A percentile compares a stretch with the other conserved stretches of the same genome.
These are phyloP conservation scores for Magnaporthales sp. DNA, from an alignment of 2,329 filamentous ascomycete species.

Conservation along the genomic window DNA sequence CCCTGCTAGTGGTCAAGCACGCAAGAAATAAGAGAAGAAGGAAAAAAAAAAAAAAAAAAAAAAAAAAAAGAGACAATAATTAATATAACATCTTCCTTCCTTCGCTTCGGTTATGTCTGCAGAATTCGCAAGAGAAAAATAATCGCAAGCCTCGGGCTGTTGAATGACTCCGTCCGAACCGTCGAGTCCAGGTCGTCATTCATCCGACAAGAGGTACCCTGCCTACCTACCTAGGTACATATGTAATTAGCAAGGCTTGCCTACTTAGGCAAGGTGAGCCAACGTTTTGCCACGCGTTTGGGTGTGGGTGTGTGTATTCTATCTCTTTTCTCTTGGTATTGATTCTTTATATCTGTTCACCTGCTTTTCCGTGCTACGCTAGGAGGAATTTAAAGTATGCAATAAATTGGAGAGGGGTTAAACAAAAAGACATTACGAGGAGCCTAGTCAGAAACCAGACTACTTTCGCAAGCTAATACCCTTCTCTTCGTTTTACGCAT, in stretches of 20 bases:
- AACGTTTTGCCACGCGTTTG: not conserved
- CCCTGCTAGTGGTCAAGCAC: no score
- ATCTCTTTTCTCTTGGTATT: not conserved
- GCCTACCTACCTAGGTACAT: not conserved
- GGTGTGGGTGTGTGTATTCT: not conserved
- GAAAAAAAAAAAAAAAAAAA: no score
- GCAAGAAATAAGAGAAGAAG: no score
- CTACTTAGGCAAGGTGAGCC: not conserved
- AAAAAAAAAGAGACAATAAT: not conserved
- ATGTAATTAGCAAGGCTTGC: not conserved
- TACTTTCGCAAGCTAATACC: not conserved
- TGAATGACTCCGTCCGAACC: not conserved
- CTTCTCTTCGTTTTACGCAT: not conserved
- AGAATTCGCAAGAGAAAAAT: not conserved
- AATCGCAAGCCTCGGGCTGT: not conserved
- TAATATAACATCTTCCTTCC: no score
- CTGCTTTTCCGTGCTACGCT: no score
- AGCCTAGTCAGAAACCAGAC: not conserved
- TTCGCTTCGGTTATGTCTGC: no score
- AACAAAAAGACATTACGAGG: not conserved
- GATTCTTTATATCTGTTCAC: not conserved
- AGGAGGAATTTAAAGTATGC: not conserved
- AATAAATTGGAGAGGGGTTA: not conserved
- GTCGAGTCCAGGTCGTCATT: not conserved
- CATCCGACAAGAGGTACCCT: not conserved